Evolutionary conservation across 305 asterid species (phyloP).

Genomic region (Solanum chacoense): DNA sequence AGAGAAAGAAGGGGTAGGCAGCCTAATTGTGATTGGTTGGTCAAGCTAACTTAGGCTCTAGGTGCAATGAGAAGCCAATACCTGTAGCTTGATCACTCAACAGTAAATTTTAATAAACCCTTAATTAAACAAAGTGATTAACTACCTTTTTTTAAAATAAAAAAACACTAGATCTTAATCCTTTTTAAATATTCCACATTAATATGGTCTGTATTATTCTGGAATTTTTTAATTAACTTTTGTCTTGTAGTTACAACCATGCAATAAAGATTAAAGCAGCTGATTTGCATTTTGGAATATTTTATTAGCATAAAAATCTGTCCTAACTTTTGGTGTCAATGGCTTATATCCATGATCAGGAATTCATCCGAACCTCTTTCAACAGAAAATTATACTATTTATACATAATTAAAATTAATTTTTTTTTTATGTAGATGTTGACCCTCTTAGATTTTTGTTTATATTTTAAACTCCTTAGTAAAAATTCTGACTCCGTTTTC

Average conservation of each 20-base stretch:
- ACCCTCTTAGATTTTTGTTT: rapidly evolving
- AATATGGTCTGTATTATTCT: background rate
- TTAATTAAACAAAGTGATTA: background rate
- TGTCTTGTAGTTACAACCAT: background rate
- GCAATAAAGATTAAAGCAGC: background rate
- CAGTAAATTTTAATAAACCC: background rate
- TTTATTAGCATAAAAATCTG: background rate
- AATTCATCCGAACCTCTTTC: background rate
- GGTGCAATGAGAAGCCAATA: background rate
- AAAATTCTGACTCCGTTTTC: background rate
- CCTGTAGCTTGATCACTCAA: background rate
- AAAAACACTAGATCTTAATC: background rate
- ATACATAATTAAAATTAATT: no score
- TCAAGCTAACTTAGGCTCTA: background rate
- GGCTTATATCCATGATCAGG: background rate
- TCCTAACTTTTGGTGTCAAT: slow-evolving; percentile 6
- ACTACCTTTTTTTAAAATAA: background rate
- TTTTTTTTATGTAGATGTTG: background rate
- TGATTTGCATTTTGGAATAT: background rate
- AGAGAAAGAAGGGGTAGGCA: background rate
- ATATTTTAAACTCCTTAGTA: no score
- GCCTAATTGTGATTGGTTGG: background rate
- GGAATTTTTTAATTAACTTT: background rate
- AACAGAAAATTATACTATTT: no score
- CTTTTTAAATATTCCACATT: background rate